Evolutionary conservation across 2,329 filamentous ascomycete species (phyloP), one percentile per base, ranked within the genome.

Genomic region (Botryotinia convoluta): DNA sequence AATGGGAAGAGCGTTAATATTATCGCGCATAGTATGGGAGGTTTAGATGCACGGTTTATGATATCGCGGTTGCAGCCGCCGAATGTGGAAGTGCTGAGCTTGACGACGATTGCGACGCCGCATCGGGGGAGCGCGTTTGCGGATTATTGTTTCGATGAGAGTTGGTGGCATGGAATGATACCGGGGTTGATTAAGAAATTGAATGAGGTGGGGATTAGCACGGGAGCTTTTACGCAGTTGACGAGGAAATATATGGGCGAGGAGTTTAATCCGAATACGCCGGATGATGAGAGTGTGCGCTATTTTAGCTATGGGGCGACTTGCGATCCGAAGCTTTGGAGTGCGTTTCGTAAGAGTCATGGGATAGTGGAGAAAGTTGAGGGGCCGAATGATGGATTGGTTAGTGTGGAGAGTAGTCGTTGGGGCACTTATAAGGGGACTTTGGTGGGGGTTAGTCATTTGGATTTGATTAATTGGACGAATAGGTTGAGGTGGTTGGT

Each of bases 381-480:
- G 78, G 90, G 90, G 0, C 84, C 87, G 26, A 92, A 92, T 76
- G 90, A 92, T 77, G 90, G 90, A 1, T 82, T 92, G n/a, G 90
- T 92, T 20, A 94, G 88, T 79, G 88, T 91, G 18, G 82, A 84
- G 69, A 91, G 89, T 78, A 87, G 87, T 63, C 83, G 83, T 74
- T 91, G 89, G 89, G 90, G 90, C 10, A 84, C 83, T 16, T 91
- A 92, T 79, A 87, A 89, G 78, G 90, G 90, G 6, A 91, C 90
- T 2, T 79, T 92, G 73, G 81, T 90, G 7, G 86, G 84, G 1
- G 89, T 91, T 10, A 90, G 86, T 77, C 90, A 92, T 78, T 81
- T 91, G 39, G 89, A 91, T 77, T 80, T 91, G 71, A 91, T 92
- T 76, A 91, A 92, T 80, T 92, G 90, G 90, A 89, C 87, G 48